Evolutionary conservation across 2,329 filamentous ascomycete genomes (phyloP), one percentile per base, ranked within the genome.

Genomic region (Grosmannia clavigera): DNA sequence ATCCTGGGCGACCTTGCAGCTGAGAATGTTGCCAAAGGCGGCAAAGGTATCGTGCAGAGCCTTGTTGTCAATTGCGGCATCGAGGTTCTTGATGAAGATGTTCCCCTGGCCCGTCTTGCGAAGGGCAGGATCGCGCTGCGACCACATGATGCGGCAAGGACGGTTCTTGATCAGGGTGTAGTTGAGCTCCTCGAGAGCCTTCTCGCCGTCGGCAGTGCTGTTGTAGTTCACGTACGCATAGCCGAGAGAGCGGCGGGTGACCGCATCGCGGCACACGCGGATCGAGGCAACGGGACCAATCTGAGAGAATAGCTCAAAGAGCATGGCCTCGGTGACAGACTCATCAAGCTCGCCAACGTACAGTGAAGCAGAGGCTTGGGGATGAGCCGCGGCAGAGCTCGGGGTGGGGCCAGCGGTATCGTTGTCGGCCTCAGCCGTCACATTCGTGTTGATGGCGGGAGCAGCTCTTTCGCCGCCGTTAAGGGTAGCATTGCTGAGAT

Each of bases 221-320:
- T 97, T 99, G 85, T 97, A 99, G 85, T 99, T 99, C 78, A 99
- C 94, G 76, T 99, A 99, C 76, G 94, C 94, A 76, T 99, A 99
- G 68, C 94, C 94, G 67, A 99, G 90, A 66, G 94, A 99, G 76
- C 94, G 92, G 74, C 94, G 92, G 72, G 94, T 97, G 73, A 99
- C 92, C 65, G 94, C 92, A 73, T 99, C 94, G 78, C 94, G 94
- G 85, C 94, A 99, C 74, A 99, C 94, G 83, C 94, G 94, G 76
- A 99, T 99, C 64, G 94, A 99, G 67, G 94, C 94, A 70, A 99
- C 94, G 71, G 95, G 92, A 69, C 94, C 94, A 72, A 99, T 99
- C 77, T 95, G 94, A 63, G 94, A 97, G 84, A 99, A 99, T 65
- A 99, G 89, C 85, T 99, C 94, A 77, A 97, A 99, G 71, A 99